Base-by-base conservation (phyloP, 768 basidiomycete genomes). In the Cystoderma amianthinum region DNA sequence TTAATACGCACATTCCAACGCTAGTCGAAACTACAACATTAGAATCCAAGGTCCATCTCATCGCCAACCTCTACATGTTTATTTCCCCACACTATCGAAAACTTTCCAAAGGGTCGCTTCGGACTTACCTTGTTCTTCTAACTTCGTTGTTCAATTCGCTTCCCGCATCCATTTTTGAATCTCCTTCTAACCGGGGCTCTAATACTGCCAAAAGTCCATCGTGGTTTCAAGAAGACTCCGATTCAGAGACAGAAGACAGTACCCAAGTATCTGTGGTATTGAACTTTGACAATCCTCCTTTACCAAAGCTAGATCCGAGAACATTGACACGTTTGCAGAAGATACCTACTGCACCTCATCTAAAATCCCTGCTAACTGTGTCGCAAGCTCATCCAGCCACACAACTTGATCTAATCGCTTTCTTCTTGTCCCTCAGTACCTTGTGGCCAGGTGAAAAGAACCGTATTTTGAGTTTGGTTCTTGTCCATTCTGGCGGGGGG, bases 11-110 rank as follows among this genome's bases (percentile, higher is more conserved):
- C 43, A 35, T 57, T 1, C 19, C 54, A 5, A 47, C 53, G 4
- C 58, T 69, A 32, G 46, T 61, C n/a, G 50, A 56, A 9, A 50
- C 51, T 1, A 62, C 55, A 11, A 48, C 50, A 3, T 35, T 49
- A 1, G 60, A 64, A 33, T 54, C 55, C 15, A 69, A 64, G 50
- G 56, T 82, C 33, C 76, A 92, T 52, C 70, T 93, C 3, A 51
- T 88, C 5, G 82, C 88, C 1, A 94, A 90, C 51, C 59, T 89
- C 10, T 59, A 76, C 39, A 69, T 77, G 19, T 82, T 93, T 54
- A 68, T 69, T 9, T 64, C 77, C 1, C 76, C 83, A 2, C 72
- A 82, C 32, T 84, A 89, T 53, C 48, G 68, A 7, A 57, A 58
- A 5, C 62, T 86, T 10, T 59, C 69, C 0, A 47, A 63, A 2